Evolutionary conservation across 148 eudicot species (phyloP).

Genomic region (Silene conica): DNA sequence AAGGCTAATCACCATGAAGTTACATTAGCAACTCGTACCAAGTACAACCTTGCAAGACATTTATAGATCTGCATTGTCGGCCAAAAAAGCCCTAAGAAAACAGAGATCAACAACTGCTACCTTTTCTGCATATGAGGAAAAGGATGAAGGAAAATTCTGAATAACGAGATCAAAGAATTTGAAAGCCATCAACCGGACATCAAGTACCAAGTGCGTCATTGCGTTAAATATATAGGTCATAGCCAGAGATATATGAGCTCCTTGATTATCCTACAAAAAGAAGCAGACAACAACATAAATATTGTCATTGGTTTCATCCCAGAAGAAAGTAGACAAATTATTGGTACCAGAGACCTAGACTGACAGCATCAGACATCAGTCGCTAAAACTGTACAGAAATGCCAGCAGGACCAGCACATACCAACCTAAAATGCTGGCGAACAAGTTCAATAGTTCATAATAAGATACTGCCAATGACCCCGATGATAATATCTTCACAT

Average conservation of each 20-base stretch:
- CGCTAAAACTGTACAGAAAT: neutral
- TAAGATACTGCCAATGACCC: too few relatives aligned
- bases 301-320: neutral
- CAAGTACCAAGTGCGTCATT: conserved; percentile 81
- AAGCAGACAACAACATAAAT: conserved; percentile 6
- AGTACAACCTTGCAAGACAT: neutral
- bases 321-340: conserved; percentile 10
- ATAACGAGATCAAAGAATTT: conserved; percentile 77
- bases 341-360: neutral
- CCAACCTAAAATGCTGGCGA: neutral
- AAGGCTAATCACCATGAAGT: conserved; percentile 1
- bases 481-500: neutral
- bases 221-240: conserved; percentile 86
- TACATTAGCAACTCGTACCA: neutral
- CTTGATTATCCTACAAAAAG: conserved; percentile 69
- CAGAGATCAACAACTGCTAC: conserved; percentile 29
- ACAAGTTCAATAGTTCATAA: neutral
- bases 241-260: conserved; percentile 66
- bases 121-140: conserved; percentile 74
- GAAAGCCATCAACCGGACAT: conserved; percentile 92
- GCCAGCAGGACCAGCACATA: neutral
- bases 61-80: neutral
- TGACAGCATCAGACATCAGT: too few relatives aligned
- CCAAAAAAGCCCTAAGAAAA: neutral
- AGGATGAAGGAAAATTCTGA: conserved; percentile 64